Evolutionary conservation across 2,329 filamentous ascomycete genomes (phyloP), one percentile per base, ranked within the genome.

Genomic region (Penicillium sp.): DNA sequence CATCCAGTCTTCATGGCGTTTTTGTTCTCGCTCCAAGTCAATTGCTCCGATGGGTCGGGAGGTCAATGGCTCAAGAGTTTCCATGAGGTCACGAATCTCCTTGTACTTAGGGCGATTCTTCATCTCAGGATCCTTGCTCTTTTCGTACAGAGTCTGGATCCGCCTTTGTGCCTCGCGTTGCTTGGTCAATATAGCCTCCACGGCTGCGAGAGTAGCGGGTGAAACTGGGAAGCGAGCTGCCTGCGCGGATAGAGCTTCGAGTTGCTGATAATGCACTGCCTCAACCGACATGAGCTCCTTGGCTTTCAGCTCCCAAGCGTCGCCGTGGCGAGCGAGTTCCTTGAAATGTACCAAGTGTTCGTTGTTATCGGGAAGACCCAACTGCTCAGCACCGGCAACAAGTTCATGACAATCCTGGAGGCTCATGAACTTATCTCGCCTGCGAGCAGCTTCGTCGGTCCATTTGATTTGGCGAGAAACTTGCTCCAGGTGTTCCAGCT

Each of bases 1-100:
- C 93, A 99, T 99, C 94, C 94, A 99, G 72, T 99, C 94, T 71
- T 99, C 94, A 63, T 97, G 94, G 7, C 91, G 86, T 70, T 94
- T 96, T 61, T 94, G 89, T 71, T 97, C 92, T 60, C 91, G 92
- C 69, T 99, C 94, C 4, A 99, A 83, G 66, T 99, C 94, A 32
- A 95, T 83, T 0, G 93, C 96, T 2, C 94, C 94, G 39, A 84
- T 85, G 0, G 94, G 94, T 69, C 97, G 97, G 59, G 91, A 96
- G 65, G 96, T 96, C 9, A 97, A 82, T 49, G 94, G 91, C 54
- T 91, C 89, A 11, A 99, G 77, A 57, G 88, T 88, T 67, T 92
- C 91, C 79, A 94, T 91, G 9, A 97, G 87, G 43, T 95, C 91
- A 3, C 89, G 85, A n/a, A 97, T 91, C 65, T 97, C 93, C 34